Conservation (phyloP, 2,329 filamentous ascomycete genomes). For the Spiromastix sp. region DNA sequence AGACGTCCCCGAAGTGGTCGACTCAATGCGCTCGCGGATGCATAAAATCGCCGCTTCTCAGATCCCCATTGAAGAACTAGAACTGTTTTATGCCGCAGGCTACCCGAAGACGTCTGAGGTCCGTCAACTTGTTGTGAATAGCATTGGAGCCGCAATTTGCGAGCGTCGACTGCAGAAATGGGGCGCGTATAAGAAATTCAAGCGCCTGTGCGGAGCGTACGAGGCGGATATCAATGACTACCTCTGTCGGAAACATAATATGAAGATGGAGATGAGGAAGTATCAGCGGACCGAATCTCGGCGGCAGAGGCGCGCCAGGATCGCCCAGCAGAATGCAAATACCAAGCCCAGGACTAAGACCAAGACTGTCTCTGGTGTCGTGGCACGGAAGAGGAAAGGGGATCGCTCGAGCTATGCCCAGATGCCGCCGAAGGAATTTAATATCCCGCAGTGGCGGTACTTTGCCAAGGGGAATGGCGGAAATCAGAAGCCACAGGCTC, state of each 20-base stretch:
- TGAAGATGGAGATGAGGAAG: slow-evolving; percentile 1
- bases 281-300: neutral
- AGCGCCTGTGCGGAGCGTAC: slow-evolving; percentile 8
- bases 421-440: slow-evolving; percentile 9
- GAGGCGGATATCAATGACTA: slow-evolving; percentile 12
- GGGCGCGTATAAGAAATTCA: slow-evolving; percentile 10
- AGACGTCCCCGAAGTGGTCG: slow-evolving; percentile 1
- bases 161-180: slow-evolving; percentile 10
- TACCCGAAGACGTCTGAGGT: slow-evolving; percentile 6
- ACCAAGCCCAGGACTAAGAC: slow-evolving; percentile 1
- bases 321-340: neutral
- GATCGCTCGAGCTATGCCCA: slow-evolving; percentile 8
- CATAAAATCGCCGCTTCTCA: slow-evolving; percentile 8
- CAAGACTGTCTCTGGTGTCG: slow-evolving; percentile 9
- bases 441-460: slow-evolving; percentile 3
- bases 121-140: slow-evolving; percentile 11
- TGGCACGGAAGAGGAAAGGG: slow-evolving; percentile 8
- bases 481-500: too few species aligned
- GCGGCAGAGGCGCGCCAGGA: neutral
- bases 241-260: slow-evolving; percentile 5
- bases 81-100: slow-evolving; percentile 8
- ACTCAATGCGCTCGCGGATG: slow-evolving; percentile 11
- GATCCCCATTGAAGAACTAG: slow-evolving; percentile 8
- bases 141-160: slow-evolving; percentile 12
- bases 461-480: neutral